Evolutionary conservation across 192 early-diverging fungal genomes (phyloP), one percentile per base, ranked within the genome.

Genomic region (Oehlia diaphana): DNA sequence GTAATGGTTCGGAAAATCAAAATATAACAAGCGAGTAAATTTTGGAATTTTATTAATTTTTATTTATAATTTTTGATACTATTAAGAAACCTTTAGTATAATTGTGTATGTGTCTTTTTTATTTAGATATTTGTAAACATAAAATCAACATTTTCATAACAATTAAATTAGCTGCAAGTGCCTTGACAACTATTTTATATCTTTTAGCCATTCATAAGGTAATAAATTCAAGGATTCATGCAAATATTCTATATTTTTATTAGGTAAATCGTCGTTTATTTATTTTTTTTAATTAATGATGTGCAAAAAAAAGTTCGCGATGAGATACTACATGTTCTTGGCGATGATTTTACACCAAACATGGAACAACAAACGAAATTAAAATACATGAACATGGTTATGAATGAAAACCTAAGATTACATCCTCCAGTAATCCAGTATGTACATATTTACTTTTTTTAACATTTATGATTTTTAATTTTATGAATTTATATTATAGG

Each of bases 361-460:
- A 14, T 16, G 21, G 64, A 66, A 66, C 64, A 66, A 10, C 64
- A 66, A 16, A 33, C 4, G 2, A 9, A 26, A 66, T 66, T 66
- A 66, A 66, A 66, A 33, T 66, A 66, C 16, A 33, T 66, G 26
- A 35, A 28, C 16, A 66, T 66, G 64, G 64, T 26, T 33, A 66
- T 66, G 16, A 26, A 33, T 66, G 64, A 66, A 66, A 66, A 66
- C 16, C 14, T 66, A 6, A 66, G 64, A 35, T 66, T 66, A 66
- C 35, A 66, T 66, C 64, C 64, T n/a, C n/a, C n/a, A n/a, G n/a
- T n/a, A n/a, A n/a, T 66, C 64, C 64, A 16, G 64, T 66, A n/a
- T 31, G 39, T 39, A 39, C 7, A 21, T 14, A 66, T 31, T 66
- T 33, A 64, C 35, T 63, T 63, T 9, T 5, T 26, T 44, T 0